These are phyloP conservation scores for Pseudogymnoascus sp. DNA, from an alignment of 2,329 filamentous ascomycete genomes.

Conservation along the genomic window DNA sequence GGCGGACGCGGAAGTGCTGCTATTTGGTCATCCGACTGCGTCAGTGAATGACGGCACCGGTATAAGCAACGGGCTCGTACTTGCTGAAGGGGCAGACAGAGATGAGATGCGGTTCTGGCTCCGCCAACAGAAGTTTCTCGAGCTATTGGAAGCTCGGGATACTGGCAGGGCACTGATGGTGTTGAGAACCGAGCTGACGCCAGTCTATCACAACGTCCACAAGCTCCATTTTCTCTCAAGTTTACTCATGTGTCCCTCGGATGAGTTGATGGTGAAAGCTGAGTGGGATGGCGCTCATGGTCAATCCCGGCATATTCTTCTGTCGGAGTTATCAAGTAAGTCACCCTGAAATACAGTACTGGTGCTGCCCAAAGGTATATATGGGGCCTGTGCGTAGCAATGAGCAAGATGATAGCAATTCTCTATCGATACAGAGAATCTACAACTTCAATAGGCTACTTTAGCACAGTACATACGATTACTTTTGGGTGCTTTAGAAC, in stretches of 20 bases:
- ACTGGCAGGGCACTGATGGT: slow-evolving; percentile 67
- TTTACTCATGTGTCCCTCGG: slow-evolving; percentile 79
- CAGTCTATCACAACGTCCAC: slow-evolving; percentile 67
- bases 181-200: slow-evolving; percentile 80
- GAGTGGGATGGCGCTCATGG: slow-evolving; percentile 78
- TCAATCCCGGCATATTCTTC: slow-evolving; percentile 61
- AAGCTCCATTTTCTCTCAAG: slow-evolving; percentile 77
- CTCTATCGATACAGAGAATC: neutral
- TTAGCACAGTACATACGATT: neutral
- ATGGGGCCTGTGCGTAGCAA: neutral
- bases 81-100: slow-evolving; percentile 66
- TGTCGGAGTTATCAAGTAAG: slow-evolving; percentile 78
- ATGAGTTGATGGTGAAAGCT: slow-evolving; percentile 68
- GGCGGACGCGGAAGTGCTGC: slow-evolving; percentile 72
- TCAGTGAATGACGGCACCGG: slow-evolving; percentile 24
- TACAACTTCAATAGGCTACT: neutral
- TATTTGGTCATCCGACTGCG: slow-evolving; percentile 44
- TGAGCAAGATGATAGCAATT: neutral
- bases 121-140: slow-evolving; percentile 89
- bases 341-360: slow-evolving; percentile 11
- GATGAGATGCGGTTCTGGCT: slow-evolving; percentile 80
- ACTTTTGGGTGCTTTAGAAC: neutral
- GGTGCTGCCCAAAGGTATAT: neutral
- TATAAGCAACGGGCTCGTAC: slow-evolving; percentile 41
- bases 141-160: slow-evolving; percentile 72